Evolutionary conservation across 257 asterid genomes (phyloP).

Genomic region (Ophiorrhiza pumila): DNA sequence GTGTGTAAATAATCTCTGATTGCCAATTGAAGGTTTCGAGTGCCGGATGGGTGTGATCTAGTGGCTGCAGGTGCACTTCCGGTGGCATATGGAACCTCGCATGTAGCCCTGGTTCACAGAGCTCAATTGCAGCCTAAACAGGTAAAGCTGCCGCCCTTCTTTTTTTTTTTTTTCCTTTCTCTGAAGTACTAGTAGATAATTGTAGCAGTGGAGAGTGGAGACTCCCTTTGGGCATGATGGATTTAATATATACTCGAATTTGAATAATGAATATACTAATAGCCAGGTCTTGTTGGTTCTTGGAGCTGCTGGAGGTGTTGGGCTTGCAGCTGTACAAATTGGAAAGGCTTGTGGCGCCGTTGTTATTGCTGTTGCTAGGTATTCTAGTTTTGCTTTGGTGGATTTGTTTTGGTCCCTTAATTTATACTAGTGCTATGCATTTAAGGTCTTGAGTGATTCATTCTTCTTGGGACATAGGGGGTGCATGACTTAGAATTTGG

Average conservation of each 20-base stretch:
- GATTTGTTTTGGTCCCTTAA: neutral
- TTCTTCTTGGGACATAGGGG: conserved; percentile 6
- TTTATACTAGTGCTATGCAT: neutral
- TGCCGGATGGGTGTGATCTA: conserved; percentile 87
- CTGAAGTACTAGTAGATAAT: neutral
- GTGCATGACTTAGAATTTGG: conserved; percentile 16
- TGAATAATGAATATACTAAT: neutral
- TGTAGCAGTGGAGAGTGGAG: neutral
- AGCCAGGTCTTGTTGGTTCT: conserved; percentile 86
- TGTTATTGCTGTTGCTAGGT: conserved; percentile 95
- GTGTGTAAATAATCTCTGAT: neutral
- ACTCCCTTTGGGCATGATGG: neutral
- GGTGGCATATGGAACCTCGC: conserved; percentile 95
- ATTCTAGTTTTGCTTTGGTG: conserved; percentile 5
- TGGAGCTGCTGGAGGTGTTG: conserved; percentile 99
- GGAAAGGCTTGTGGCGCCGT: conserved; percentile 84
- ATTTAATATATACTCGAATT: neutral
- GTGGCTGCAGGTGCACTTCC: conserved; percentile 86
- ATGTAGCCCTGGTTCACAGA: conserved; percentile 86
- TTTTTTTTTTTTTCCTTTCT: neutral
- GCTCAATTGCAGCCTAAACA: conserved; percentile 65
- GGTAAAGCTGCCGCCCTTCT: conserved; percentile 32
- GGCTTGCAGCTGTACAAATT: conserved; percentile 91
- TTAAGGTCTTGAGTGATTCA: neutral
- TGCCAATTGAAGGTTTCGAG: conserved; percentile 46